A percentile compares a stretch with the other conserved stretches of the same genome.
These are phyloP conservation scores for Dentiscutata heterogama DNA, from an alignment of 371 early-diverging fungal genomes.

Conservation along the genomic window DNA sequence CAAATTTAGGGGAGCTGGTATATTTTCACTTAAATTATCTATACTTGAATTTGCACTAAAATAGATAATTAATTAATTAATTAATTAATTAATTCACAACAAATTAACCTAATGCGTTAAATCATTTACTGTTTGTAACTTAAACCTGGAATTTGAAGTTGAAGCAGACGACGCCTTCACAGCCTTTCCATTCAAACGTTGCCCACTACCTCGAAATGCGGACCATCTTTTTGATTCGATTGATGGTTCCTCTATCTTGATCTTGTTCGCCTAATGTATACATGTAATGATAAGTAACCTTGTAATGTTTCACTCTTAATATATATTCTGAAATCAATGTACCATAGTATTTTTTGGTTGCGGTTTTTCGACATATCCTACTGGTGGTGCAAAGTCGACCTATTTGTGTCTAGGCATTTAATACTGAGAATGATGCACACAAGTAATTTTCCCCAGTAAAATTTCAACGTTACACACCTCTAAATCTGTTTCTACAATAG, in stretches of 20 bases:
- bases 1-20: slow-evolving; percentile 83
- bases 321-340: slow-evolving; percentile 21
- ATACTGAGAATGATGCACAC: background rate
- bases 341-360: slow-evolving; percentile 60
- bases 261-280: slow-evolving; percentile 12
- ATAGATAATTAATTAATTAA: background rate
- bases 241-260: slow-evolving; percentile 61
- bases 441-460: background rate
- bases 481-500: slow-evolving; percentile 98
- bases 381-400: slow-evolving; percentile 98
- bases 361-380: slow-evolving; percentile 93
- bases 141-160: background rate
- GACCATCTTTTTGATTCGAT: slow-evolving; percentile 59
- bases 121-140: too few species aligned
- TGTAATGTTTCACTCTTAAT: background rate
- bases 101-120: too few species aligned
- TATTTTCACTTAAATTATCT: slow-evolving; percentile 54
- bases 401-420: slow-evolving; percentile 37
- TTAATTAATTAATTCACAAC: too few species aligned
- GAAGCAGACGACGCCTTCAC: background rate
- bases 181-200: slow-evolving; percentile 48
- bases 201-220: slow-evolving; percentile 55
- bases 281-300: background rate
- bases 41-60: background rate
- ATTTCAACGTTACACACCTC: slow-evolving; percentile 65